Conservation (phyloP, 1,284 basidiomycete genomes). For the Meripilus lineatus region DNA sequence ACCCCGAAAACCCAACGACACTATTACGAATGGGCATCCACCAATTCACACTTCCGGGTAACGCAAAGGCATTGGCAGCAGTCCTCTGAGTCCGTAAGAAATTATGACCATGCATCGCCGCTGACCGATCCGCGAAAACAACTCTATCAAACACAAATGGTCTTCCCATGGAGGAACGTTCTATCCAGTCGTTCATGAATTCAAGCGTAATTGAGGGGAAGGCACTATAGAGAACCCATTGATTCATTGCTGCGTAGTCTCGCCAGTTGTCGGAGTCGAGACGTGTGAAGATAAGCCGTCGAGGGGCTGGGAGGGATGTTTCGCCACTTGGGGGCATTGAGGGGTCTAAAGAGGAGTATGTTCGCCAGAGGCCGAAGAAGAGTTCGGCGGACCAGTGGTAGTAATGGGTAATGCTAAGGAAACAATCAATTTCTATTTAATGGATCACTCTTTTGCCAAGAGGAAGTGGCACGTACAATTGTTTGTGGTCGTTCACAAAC, state of each 20-base stretch:
- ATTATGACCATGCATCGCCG: conserved; percentile 69
- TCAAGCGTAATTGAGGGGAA: conserved; percentile 77
- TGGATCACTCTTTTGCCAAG: not conserved
- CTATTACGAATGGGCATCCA: conserved; percentile 75
- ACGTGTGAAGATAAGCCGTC: conserved; percentile 72
- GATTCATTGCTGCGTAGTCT: conserved; percentile 81
- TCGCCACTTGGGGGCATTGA: conserved; percentile 59
- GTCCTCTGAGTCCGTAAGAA: conserved; percentile 70
- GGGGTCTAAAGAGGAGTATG: conserved; percentile 77
- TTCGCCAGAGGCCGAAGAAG: conserved; percentile 84
- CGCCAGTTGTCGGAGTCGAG: conserved; percentile 76
- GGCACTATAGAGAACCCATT: conserved; percentile 69
- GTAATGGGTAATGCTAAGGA: conserved; percentile 65
- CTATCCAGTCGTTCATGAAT: conserved; percentile 76
- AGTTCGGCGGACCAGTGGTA: conserved; percentile 88
- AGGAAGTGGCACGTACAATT: conserved; percentile 51
- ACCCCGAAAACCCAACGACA: conserved; percentile 66
- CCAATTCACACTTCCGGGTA: conserved; percentile 75
- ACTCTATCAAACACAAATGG: conserved; percentile 81
- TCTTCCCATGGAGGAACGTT: conserved; percentile 63
- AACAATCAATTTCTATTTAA: too few species aligned
- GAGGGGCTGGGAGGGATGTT: conserved; percentile 65
- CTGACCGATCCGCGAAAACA: conserved; percentile 77
- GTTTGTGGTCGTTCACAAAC: conserved; percentile 76
- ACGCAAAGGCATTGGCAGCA: conserved; percentile 66